Base-by-base conservation (phyloP, 2,329 filamentous ascomycete genomes). In the Venturia oleaginea region DNA sequence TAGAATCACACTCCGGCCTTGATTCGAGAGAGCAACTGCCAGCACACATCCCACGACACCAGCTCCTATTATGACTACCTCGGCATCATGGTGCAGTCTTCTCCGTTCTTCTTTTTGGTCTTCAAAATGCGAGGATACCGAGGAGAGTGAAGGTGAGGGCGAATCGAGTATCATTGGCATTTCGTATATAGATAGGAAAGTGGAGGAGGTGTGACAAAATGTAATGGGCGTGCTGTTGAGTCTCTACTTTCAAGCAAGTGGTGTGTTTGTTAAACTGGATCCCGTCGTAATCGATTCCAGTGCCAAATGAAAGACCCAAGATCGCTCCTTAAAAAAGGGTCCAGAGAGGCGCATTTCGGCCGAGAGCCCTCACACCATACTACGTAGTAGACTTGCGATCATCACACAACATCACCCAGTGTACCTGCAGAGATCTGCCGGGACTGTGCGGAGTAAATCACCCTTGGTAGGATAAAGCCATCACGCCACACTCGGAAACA, bases 51-150 rank as follows among this genome's bases (percentile, higher is more conserved):
- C 94, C 67, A 96, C 85, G 65, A 97, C 83, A 64, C 94, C 94
- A 2, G 91, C 94, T 68, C 94, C 94, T 43, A 99, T 88, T 62
- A 99, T 88, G 51, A 97, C 90, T 42, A 96, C 86, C 71, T 99
- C 94, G 67, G 83, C 84, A 70, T 86, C 83, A 70, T 87, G 84
- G 75, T 86, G 82, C 48, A 79, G 71, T 55, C 74, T 73, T 69
- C 84, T 75, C 67, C 83, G 78, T 70, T 79, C 71, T 71, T 81
- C 78, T 55, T 69, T 69, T 57, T 70, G 59, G 67, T 75, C 71
- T n/a, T 38, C 22, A 48, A 48, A 48, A 17, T 24, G 40, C 10
- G 64, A 63, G 43, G 59, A 37, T 17, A 17, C 48, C 19, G 64
- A 57, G 42, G 34, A 32, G 19, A 51, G 38, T n/a, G 62, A 64